A percentile compares a stretch with the other conserved stretches of the same genome.
phyloP scores from a whole-genome alignment of 169 alveolate genomes.

The Eimeria sp. region DNA sequence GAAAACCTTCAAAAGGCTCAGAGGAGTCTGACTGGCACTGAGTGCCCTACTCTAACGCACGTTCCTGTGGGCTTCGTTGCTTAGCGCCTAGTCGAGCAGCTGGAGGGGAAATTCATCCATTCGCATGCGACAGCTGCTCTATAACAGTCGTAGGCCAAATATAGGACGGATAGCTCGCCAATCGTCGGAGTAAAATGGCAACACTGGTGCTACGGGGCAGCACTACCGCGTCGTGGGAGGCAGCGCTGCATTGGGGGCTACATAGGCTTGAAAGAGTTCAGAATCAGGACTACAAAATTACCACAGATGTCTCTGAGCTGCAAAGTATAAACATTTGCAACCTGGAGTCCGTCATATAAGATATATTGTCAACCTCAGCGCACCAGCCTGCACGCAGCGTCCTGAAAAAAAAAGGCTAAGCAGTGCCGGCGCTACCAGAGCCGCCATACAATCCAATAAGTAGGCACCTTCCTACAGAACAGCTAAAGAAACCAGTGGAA shows the following conservation, averaged over 20 bases:
- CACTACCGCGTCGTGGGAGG: neutral
- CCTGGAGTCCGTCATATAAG: no score
- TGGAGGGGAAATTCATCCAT: conserved; percentile 1
- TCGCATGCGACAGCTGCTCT: neutral
- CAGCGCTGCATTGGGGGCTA: neutral
- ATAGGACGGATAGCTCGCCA: neutral
- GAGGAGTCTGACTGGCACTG: neutral
- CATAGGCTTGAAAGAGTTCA: neutral
- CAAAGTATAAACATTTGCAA: neutral
- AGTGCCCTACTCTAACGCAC: neutral
- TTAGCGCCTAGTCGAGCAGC: conserved; percentile 10
- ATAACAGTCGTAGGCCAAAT: neutral
- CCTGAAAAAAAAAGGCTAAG: neutral
- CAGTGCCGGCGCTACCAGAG: neutral
- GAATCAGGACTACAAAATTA: neutral
- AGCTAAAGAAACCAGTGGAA: neutral
- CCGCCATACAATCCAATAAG: neutral
- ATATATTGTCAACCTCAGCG: neutral
- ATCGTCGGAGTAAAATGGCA: neutral
- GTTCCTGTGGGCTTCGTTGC: no score
- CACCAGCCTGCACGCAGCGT: neutral
- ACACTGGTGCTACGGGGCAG: neutral
- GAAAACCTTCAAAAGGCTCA: neutral
- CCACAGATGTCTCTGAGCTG: neutral
- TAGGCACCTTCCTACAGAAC: neutral